These are phyloP conservation scores for Alternaria conjuncta DNA, from an alignment of 2,329 filamentous ascomycete genomes.

Conservation along the genomic window DNA sequence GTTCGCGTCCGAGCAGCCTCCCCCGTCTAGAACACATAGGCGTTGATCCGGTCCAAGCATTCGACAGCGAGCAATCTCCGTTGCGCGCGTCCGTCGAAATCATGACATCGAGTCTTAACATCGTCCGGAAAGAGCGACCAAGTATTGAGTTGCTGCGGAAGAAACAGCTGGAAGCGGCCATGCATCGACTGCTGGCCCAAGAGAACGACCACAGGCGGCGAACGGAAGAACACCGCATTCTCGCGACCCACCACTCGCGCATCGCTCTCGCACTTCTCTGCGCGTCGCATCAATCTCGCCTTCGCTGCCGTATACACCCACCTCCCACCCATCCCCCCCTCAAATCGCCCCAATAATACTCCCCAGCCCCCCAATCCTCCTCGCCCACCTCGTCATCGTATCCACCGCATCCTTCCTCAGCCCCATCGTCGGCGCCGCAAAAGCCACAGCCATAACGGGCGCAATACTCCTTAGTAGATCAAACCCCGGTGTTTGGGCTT, in stretches of 20 bases:
- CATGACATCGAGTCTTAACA: not conserved
- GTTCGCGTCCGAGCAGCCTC: not conserved
- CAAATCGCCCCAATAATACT: not conserved
- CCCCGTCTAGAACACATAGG: not conserved
- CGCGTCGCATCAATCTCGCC: not conserved
- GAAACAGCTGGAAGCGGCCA: not conserved
- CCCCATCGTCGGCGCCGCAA: conserved; percentile 23
- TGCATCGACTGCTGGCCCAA: not conserved
- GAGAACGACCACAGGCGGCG: not conserved
- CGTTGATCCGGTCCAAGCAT: not conserved
- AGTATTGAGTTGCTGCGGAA: not conserved
- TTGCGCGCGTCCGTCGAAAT: not conserved
- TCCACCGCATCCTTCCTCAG: conserved; percentile 19
- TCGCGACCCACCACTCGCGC: not conserved
- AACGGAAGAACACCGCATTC: not conserved
- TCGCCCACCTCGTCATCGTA: conserved; percentile 36
- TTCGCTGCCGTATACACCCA: accelerated
- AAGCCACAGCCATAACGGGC: conserved; percentile 32
- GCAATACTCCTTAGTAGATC: conserved; percentile 6
- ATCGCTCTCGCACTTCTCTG: not conserved
- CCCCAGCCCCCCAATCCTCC: conserved; percentile 14
- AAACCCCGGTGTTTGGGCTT: not conserved
- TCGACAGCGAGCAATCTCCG: not conserved
- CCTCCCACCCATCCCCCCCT: not conserved
- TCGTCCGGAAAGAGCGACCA: not conserved